Base-by-base conservation (phyloP, 2,329 filamentous ascomycete species). In the Dactylonectria estremocensis region DNA sequence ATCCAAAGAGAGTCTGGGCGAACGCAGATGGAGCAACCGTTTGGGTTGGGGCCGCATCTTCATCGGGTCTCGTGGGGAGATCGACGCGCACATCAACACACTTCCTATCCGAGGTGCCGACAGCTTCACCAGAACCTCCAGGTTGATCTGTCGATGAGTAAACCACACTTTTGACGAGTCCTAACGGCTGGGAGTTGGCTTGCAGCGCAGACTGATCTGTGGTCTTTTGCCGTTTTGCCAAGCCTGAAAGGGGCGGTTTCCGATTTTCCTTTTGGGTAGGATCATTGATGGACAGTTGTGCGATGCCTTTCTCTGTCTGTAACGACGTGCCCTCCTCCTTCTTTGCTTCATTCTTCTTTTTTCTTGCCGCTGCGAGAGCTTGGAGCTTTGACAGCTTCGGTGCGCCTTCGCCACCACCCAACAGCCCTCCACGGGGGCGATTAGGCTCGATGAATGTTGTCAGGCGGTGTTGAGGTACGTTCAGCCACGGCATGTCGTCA, bases 331-430 rank as follows among this genome's bases (percentile, higher is more conserved):
- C 74, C 20, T 76, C 67, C 14, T 76, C 79, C 56, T 80, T 83
- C 73, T 88, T 90, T 45, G 92, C 90, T 33, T 90, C 91, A 14
- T 90, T 91, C 80, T 95, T 97, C 81, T 93, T 95, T 79, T 95
- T 95, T 31, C 95, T 88, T 61, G 93, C 92, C 37, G 94, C 94
- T 58, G 95, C 95, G 48, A 99, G 84, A 54, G 94, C 94, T 74
- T 97, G 95, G 52, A 99, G 85, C 77, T 99, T 99, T 5, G 95
- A 97, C 80, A 93, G 87, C 77, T 95, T 96, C 3, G 89, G 87
- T n/a, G 83, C 77, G 13, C 83, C 82, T 54, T 89, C 87, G 2
- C 90, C 87, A 37, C 96, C 97, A 33, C 96, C 97, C 2, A 97
- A 81, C 0, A 99, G 85, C 2, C 94, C 92, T 18, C 91, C 88